Base-by-base conservation (phyloP, 2,329 filamentous ascomycete genomes). In the Fusarium buxicola region DNA sequence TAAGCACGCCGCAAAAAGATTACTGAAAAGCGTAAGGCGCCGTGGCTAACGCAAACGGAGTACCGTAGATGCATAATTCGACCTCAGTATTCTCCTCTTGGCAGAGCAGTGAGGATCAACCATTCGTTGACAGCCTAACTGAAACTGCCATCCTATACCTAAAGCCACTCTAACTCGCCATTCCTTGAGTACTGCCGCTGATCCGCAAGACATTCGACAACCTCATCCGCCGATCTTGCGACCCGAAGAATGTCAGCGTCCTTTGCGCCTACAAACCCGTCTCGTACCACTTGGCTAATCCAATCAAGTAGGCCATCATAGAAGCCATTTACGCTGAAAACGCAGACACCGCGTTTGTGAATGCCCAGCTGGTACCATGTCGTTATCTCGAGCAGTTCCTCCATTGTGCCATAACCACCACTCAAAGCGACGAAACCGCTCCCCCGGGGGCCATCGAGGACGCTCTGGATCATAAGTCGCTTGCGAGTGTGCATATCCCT, bases 281-380 rank as follows among this genome's bases (percentile, higher is more conserved):
- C 44, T n/a, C 7, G 44, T 11, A 16, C 44, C 27, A 46, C 44
- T 27, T 46, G 31, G 13, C n/a, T 12, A 5, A 46, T 46, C 44
- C 44, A 46, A 16, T 21, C 16, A 0, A 46, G 9, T 4, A 46
- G 21, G 7, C 44, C 44, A 2, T 36, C 21, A 15, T 36, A 46
- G 18, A 46, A 46, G 3, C 30, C 44, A 35, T 27, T 25, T 12
- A 46, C 44, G 21, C 18, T 46, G 12, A 35, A 46, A 11, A 46
- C 31, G 7, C 44, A 46, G 44, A 46, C 13, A 4, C 44, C 30
- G 12, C 31, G 27, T 12, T 36, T 36, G n/a, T 46, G 44, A n/a
- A 46, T 46, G 18, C 44, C 44, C 18, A 46, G 30, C 44, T 46
- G 44, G 21, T 46, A 46, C 44, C 44, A 46, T 2, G 44, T 46